A percentile compares a stretch with the other conserved stretches of the same genome.
phyloP scores from a whole-genome alignment of 78 protist species.

The Chrysochromulina tobinii region DNA sequence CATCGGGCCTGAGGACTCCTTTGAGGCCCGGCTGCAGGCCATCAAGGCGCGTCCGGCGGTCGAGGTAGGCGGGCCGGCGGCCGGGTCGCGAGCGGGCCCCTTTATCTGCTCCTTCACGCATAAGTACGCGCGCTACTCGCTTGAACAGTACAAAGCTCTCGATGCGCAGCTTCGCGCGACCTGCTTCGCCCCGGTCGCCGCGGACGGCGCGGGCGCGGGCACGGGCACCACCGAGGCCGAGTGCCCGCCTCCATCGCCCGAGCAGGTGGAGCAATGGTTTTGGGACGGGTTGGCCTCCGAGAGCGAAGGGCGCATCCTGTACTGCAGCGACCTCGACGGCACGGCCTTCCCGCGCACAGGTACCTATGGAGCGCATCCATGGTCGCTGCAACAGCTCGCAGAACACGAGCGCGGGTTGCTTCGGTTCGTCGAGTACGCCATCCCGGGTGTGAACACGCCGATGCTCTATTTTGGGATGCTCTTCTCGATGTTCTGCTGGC shows the following conservation, averaged over 20 bases:
- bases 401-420: neutral
- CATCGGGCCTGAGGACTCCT: too few species aligned
- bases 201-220: too few species aligned
- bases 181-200: too few species aligned
- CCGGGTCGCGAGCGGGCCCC: too few species aligned
- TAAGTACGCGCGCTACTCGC: too few species aligned
- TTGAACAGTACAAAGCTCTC: too few species aligned
- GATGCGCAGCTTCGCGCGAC: too few species aligned
- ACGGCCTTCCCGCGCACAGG: neutral
- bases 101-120: too few species aligned
- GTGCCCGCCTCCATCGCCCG: neutral
- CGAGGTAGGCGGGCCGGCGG: too few species aligned
- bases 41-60: too few species aligned
- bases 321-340: neutral
- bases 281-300: neutral
- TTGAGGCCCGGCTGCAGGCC: too few species aligned
- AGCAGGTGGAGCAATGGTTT: neutral
- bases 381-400: neutral
- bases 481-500: conserved; percentile 27
- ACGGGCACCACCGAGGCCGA: too few species aligned
- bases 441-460: conserved; percentile 22
- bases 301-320: neutral
- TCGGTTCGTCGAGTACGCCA: neutral
- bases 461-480: conserved; percentile 14
- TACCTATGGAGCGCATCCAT: neutral